These are phyloP conservation scores for Penicillium sp. DNA, from an alignment of 2,329 filamentous ascomycete genomes.

Conservation along the genomic window DNA sequence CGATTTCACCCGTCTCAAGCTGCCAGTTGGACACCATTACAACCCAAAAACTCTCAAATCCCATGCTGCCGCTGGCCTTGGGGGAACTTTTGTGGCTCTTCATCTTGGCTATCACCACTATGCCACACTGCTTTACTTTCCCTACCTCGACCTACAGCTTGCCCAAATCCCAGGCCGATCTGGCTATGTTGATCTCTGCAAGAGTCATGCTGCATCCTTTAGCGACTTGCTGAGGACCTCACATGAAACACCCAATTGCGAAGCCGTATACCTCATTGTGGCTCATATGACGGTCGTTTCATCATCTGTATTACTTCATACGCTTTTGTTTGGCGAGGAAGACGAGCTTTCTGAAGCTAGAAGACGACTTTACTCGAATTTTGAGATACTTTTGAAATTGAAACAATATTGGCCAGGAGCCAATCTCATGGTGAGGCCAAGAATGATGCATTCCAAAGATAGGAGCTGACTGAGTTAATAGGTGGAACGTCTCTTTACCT, in stretches of 20 bases:
- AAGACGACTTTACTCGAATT: conserved; percentile 7
- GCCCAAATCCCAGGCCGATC: conserved; percentile 2
- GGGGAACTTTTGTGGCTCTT: conserved; percentile 36
- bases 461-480: no score
- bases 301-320: conserved; percentile 36
- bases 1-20: conserved; percentile 6
- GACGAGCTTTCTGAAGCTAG: conserved; percentile 6
- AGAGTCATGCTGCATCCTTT: conserved; percentile 5
- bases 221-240: conserved; percentile 4
- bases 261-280: conserved; percentile 33
- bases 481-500: no score
- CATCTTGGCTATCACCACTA: conserved; percentile 42
- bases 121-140: conserved; percentile 39
- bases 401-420: conserved; percentile 6
- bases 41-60: conserved; percentile 9
- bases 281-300: conserved; percentile 38
- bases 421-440: no score
- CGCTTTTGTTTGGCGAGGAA: conserved; percentile 30
- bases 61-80: conserved; percentile 26
- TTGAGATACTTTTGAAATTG: conserved; percentile 10
- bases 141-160: conserved; percentile 33
- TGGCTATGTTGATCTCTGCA: conserved; percentile 13
- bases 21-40: conserved; percentile 14
- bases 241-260: conserved; percentile 21
- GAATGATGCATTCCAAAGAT: no score